Base-by-base conservation (phyloP, 2,329 filamentous ascomycete genomes). In the Neonectria hederae region DNA sequence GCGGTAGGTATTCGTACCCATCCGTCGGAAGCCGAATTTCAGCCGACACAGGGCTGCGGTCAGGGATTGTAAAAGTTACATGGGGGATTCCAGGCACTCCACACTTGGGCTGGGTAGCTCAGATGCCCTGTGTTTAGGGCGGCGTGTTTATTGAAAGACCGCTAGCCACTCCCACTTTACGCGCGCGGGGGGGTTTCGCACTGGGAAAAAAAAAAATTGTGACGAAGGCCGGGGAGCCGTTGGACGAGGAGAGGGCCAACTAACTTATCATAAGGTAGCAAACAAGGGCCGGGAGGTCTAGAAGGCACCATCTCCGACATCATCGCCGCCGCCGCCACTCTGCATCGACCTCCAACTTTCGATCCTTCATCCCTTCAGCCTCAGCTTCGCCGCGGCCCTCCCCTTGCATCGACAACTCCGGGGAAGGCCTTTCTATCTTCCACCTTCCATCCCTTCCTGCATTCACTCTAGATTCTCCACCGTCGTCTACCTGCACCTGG, bases 201-300 rank as follows among this genome's bases (percentile, higher is more conserved):
- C 60, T 63, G 61, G 54, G 70, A 73, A 69, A 74, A 42, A 74
- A 42, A 72, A 72, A 76, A 75, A 74, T 72, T 75, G 74, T 73
- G 74, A 75, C 72, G 74, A 71, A 67, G 65, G 67, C 68, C 68
- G 67, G 65, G 71, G 67, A 69, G 68, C 71, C 68, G 68, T 73
- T 73, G 67, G 71, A 69, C 42, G 42, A 55, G 40, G 38, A 52
- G 53, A 73, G 55, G 60, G 65, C 69, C 63, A 65, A 60, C 38
- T 42, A n/a, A n/a, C n/a, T n/a, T n/a, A n/a, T n/a, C n/a, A n/a
- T n/a, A n/a, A n/a, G n/a, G n/a, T n/a, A 42, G 38, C 38, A 51
- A 51, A 49, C 46, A 49, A 49, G 26, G 46, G 46, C 46, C 46
- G 6, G 21, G 26, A 49, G 43, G 26, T 69, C 46, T n/a, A 30